Conservation (phyloP, 2,329 filamentous ascomycete species). For the Annulohypoxylon truncatum region DNA sequence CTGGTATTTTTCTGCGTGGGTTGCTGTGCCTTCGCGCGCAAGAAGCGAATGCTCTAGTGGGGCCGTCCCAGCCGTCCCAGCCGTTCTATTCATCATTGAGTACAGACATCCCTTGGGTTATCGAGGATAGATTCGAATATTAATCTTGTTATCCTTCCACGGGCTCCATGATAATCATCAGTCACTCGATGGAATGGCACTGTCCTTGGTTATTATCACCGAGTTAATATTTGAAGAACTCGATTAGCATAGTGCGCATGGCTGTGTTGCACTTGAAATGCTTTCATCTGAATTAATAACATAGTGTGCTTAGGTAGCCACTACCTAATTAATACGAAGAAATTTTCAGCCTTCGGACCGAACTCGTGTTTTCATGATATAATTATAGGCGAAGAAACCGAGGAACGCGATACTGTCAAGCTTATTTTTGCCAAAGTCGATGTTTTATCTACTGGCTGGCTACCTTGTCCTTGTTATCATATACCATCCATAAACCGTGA, state of each 20-base stretch:
- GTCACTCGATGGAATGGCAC: not conserved
- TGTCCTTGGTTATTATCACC: not conserved
- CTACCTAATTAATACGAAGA: not conserved
- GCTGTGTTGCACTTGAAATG: not conserved
- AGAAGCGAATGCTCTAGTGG: conserved; percentile 58
- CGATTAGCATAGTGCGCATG: not conserved
- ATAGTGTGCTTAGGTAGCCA: not conserved
- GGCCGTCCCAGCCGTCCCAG: not conserved
- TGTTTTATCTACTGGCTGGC: no score
- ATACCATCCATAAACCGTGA: no score
- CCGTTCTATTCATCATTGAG: not conserved
- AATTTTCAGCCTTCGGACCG: not conserved
- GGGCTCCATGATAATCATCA: not conserved
- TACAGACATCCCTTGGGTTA: not conserved
- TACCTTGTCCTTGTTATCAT: no score
- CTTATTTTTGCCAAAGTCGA: no score
- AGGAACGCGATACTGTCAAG: no score
- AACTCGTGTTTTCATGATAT: not conserved
- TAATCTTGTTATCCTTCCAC: not conserved
- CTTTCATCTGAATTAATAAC: not conserved
- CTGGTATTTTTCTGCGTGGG: conserved; percentile 66
- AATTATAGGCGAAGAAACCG: not conserved
- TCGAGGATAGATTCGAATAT: not conserved
- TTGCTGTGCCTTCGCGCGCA: conserved; percentile 60
- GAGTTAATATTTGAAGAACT: not conserved